phyloP scores from a whole-genome alignment of 192 early-diverging fungal species.

The Rhizophlyctis rosea region DNA sequence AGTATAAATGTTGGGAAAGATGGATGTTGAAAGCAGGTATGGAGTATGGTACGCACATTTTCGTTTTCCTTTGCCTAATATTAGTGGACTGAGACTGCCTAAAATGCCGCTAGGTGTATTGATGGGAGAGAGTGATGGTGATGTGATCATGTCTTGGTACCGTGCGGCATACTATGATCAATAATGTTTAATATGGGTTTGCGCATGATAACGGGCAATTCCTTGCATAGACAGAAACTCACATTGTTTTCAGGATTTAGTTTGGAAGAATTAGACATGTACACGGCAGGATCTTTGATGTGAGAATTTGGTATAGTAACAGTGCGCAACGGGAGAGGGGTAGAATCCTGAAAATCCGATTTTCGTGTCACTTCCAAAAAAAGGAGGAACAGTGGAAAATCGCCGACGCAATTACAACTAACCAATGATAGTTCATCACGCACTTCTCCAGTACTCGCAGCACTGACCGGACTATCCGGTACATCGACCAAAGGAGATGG shows the following conservation, averaged over 20 bases:
- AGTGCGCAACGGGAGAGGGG: constrained; percentile 22
- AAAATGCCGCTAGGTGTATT: constrained; percentile 13
- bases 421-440: no score
- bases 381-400: no score
- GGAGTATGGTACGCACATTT: constrained; percentile 26
- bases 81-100: constrained; percentile 19
- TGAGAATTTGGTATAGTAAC: constrained; percentile 33
- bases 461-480: not conserved
- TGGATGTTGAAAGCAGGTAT: constrained; percentile 1
- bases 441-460: no score
- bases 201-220: constrained; percentile 9
- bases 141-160: constrained; percentile 21
- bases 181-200: no score
- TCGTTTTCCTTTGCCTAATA: constrained; percentile 34
- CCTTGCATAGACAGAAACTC: not conserved
- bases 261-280: constrained; percentile 35
- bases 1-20: constrained; percentile 1
- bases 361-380: no score
- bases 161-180: constrained; percentile 3
- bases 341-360: no score
- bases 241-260: constrained; percentile 43
- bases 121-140: constrained; percentile 37
- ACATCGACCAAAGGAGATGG: no score
- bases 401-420: no score
- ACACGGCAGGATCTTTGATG: constrained; percentile 38